Evolutionary conservation across 306 rosid genomes (phyloP).

Genomic region (Fagus crenata): DNA sequence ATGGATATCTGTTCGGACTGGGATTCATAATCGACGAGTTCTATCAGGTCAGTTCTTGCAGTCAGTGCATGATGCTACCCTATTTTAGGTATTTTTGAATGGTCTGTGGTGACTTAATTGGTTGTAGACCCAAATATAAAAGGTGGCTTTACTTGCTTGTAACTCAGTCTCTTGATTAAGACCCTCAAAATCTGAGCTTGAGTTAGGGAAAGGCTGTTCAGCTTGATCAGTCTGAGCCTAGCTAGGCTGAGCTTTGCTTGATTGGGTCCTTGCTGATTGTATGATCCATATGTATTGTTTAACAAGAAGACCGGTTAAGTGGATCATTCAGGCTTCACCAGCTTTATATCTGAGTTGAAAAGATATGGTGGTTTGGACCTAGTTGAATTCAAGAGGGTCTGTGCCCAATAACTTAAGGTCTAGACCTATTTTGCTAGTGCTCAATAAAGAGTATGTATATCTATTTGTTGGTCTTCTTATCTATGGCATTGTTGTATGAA

Average conservation of each 20-base stretch:
- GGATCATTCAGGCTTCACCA: neutral
- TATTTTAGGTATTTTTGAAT: constrained; percentile 12
- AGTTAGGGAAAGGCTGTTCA: constrained; percentile 21
- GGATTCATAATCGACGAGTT: constrained; percentile 81
- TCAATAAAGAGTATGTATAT: too few species aligned
- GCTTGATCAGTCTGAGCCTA: constrained; percentile 9
- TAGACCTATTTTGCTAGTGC: neutral
- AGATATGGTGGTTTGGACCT: neutral
- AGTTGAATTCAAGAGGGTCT: neutral
- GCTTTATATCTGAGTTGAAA: neutral
- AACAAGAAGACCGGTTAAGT: constrained; percentile 11
- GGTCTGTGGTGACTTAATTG: constrained; percentile 3
- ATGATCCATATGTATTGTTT: constrained; percentile 17
- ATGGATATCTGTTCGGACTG: constrained; percentile 93
- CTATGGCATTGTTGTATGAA: neutral
- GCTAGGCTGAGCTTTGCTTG: constrained; percentile 18
- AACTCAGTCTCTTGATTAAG: constrained; percentile 27
- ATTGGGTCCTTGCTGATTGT: constrained; percentile 13
- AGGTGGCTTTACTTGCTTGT: constrained; percentile 19
- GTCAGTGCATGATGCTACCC: constrained; percentile 22
- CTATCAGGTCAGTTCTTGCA: constrained; percentile 61
- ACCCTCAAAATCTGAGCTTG: constrained; percentile 13
- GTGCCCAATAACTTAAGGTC: neutral
- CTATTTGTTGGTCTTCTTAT: neutral
- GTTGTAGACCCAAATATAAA: neutral